These are phyloP conservation scores for Microbotryum lychnidis-dioicae DNA, from an alignment of 1,284 basidiomycete species.

Conservation along the genomic window DNA sequence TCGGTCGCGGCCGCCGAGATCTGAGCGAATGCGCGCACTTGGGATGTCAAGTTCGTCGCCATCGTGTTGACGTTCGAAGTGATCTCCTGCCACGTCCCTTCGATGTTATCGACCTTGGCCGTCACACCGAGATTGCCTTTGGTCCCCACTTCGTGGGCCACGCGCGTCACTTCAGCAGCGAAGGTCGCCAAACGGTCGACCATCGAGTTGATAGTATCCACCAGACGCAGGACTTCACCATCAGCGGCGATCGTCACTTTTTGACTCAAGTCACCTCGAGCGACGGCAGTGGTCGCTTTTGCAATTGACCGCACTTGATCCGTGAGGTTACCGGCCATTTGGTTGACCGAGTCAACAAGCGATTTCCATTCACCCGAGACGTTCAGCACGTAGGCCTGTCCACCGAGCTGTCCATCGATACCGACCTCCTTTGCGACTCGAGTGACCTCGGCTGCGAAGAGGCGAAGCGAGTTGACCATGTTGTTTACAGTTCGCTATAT, in stretches of 20 bases:
- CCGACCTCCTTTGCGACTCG: conserved; percentile 73
- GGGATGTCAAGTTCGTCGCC: conserved; percentile 81
- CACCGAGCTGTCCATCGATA: conserved; percentile 40
- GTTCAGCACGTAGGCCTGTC: conserved; percentile 38
- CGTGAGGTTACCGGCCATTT: conserved; percentile 42
- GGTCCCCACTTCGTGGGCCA: conserved; percentile 83
- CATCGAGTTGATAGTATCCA: conserved; percentile 52
- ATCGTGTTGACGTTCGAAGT: conserved; percentile 92
- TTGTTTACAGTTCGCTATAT: conserved; percentile 41
- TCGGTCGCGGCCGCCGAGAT: conserved; percentile 98
- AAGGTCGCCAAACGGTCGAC: conserved; percentile 34
- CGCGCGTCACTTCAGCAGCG: conserved; percentile 55
- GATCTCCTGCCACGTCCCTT: conserved; percentile 98
- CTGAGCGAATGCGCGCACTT: conserved; percentile 98
- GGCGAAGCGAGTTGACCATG: conserved; percentile 92
- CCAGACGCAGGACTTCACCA: conserved; percentile 89
- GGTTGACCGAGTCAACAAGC: conserved; percentile 44
- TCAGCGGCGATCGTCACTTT: conserved; percentile 89
- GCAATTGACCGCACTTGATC: conserved; percentile 55
- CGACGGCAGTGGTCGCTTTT: conserved; percentile 74
- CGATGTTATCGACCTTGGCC: conserved; percentile 91
- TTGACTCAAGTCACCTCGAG: conserved; percentile 83
- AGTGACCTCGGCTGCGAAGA: conserved; percentile 92
- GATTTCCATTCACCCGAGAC: conserved; percentile 46
- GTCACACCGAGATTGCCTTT: conserved; percentile 95